Evolutionary conservation across 2,329 filamentous ascomycete genomes (phyloP).

Genomic region (Arthroderma sp.): DNA sequence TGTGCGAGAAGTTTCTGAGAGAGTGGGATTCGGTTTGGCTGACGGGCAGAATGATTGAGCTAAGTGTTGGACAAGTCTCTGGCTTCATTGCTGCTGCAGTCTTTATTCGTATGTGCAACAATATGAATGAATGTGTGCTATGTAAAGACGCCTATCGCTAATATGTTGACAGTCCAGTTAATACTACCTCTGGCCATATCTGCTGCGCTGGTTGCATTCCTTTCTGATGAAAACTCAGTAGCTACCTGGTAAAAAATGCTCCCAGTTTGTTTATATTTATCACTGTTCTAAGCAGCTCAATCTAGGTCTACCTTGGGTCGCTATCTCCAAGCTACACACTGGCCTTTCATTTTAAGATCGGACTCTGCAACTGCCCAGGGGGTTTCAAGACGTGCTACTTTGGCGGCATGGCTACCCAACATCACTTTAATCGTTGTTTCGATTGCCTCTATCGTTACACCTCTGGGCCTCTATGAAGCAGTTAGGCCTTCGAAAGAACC

Average conservation of each 20-base stretch:
- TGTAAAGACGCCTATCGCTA: neutral
- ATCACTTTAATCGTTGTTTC: conserved; percentile 22
- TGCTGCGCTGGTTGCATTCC: conserved; percentile 23
- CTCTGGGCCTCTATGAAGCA: conserved; percentile 32
- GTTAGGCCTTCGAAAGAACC: conserved; percentile 14
- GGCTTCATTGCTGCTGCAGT: conserved; percentile 1
- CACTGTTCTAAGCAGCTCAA: neutral
- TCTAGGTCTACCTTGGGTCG: conserved; percentile 24
- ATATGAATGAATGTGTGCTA: no score
- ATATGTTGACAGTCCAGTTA: conserved; percentile 19
- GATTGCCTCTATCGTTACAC: conserved; percentile 33
- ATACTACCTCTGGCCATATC: conserved; percentile 24
- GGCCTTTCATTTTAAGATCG: conserved; percentile 30
- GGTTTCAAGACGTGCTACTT: conserved; percentile 17
- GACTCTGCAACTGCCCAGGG: conserved; percentile 24
- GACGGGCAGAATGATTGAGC: neutral
- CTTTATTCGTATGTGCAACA: neutral
- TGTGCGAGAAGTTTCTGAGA: no score
- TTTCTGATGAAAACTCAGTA: conserved; percentile 23
- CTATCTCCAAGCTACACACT: conserved; percentile 27
- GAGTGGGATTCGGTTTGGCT: no score
- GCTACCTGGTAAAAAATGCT: conserved; percentile 11
- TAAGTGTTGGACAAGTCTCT: conserved; percentile 1
- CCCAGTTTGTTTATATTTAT: neutral
- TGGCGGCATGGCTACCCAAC: conserved; percentile 16